Percentiles rank a stretch among this genome's conserved stretches.
Evolutionary conservation across 2,329 filamentous ascomycete genomes (phyloP).

Genomic region (Rasamsonia emersonii): DNA sequence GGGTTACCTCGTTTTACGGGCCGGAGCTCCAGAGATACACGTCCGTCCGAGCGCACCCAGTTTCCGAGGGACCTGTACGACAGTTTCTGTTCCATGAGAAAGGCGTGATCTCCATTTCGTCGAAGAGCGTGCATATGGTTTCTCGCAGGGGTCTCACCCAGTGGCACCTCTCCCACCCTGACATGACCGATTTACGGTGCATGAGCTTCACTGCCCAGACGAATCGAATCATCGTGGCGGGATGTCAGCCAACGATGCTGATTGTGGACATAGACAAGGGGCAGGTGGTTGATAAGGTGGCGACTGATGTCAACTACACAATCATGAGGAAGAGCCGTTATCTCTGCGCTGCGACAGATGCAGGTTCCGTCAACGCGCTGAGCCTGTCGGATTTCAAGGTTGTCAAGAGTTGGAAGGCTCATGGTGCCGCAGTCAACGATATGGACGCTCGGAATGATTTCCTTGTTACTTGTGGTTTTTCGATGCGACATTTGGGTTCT

Average conservation of each 20-base stretch:
- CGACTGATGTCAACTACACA: constrained; percentile 69
- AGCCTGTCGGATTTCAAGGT: constrained; percentile 70
- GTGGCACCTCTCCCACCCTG: constrained; percentile 75
- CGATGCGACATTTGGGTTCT: constrained; percentile 66
- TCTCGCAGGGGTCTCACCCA: constrained; percentile 69
- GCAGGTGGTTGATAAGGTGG: constrained; percentile 61
- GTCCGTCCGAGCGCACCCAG: constrained; percentile 71
- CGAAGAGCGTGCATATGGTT: constrained; percentile 82
- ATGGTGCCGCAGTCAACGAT: constrained; percentile 81
- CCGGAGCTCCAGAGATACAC: constrained; percentile 82
- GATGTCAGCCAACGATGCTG: constrained; percentile 79
- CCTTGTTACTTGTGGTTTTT: constrained; percentile 90
- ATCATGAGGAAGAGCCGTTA: constrained; percentile 84
- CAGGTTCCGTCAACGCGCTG: constrained; percentile 74
- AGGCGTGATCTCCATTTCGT: constrained; percentile 77
- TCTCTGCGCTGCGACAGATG: constrained; percentile 82
- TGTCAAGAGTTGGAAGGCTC: constrained; percentile 82
- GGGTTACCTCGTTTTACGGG: constrained; percentile 80
- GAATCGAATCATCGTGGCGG: constrained; percentile 77
- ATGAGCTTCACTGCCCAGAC: constrained; percentile 93
- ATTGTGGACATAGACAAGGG: constrained; percentile 65
- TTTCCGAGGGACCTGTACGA: constrained; percentile 67
- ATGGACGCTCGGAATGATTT: constrained; percentile 97
- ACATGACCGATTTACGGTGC: constrained; percentile 80
- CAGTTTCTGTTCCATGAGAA: constrained; percentile 88